Evolutionary conservation across 1,139 yeast genomes (phyloP).

Genomic region (Candida tetrigidarum): DNA sequence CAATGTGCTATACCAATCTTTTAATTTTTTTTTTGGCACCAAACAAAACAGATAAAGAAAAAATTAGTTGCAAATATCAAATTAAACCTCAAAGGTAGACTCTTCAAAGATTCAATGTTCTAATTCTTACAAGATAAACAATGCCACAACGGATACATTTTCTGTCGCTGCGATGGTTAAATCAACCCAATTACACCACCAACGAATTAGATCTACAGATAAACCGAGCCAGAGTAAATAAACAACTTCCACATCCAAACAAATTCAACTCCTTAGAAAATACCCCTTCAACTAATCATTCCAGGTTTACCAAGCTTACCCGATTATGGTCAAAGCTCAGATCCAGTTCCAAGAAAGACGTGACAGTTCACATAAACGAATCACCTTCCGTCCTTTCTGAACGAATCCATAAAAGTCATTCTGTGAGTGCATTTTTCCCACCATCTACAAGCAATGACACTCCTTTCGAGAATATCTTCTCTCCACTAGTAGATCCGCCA

Average conservation of each 20-base stretch:
- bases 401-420: conserved; percentile 8
- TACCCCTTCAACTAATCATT: background rate
- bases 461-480: conserved; percentile 9
- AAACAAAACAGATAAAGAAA: background rate
- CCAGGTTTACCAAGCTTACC: background rate
- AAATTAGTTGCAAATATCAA: background rate
- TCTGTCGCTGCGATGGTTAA: background rate
- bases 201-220: conserved; percentile 3
- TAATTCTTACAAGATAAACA: too few relatives aligned
- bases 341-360: conserved; percentile 1
- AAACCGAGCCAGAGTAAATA: background rate
- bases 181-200: background rate
- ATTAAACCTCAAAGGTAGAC: too few relatives aligned
- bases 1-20: too few relatives aligned
- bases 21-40: too few relatives aligned
- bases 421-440: conserved; percentile 12
- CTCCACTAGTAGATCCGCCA: conserved; percentile 12
- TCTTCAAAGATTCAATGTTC: too few relatives aligned
- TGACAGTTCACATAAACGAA: background rate
- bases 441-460: conserved; percentile 2
- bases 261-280: background rate
- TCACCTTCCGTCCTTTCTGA: conserved; percentile 4
- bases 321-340: conserved; percentile 5
- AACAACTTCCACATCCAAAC: background rate
- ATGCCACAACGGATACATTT: background rate